Evolutionary conservation across 2,329 filamentous ascomycete genomes (phyloP), one percentile per base, ranked within the genome.

Genomic region (Colletotrichum cereale): DNA sequence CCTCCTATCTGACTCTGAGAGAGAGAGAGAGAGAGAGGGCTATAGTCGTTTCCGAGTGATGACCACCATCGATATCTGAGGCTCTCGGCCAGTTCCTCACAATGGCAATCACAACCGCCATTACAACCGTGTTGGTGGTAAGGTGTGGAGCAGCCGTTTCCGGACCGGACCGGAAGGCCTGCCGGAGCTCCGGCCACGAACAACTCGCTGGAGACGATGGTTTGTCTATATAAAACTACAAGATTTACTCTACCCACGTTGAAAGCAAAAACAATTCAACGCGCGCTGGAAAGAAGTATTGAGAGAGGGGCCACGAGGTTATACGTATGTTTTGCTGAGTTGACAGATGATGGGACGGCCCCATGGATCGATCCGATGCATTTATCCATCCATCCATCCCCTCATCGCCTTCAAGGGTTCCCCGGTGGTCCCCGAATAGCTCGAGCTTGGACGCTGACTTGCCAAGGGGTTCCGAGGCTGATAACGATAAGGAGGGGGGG

Each of bases 401-500:
- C 5, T 44, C 21, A 14, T 12, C 21, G n/a, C 47, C 24, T 50
- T 12, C 31, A n/a, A 11, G 18, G 16, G 10, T 24, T 18, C 12
- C 24, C 24, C 16, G 5, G 12, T n/a, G 6, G 6, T 31, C 31
- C 10, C n/a, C 21, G 7, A 26, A 24, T 21, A 56, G 31, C 52
- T 55, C 31, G 31, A 38, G 34, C 53, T 56, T 38, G 5, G 53
- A 56, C 53, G 11, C 11, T 5, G 34, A 6, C n/a, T 47, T 34
- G 38, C 18, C 57, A 31, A n/a, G 57, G 26, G 29, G 29, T 21
- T 47, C 10, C 18, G 5, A 44, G 12, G 29, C 21, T 12, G 57
- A 61, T 61, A 61, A 36, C 40, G 57, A 61, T 61, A 61, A 34
- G 57, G 42, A 16, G 31, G 31, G 31, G 4, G 31, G 8, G 44